Percentiles rank a stretch among this genome's conserved stretches.
These are phyloP conservation scores for Pseudotsuga menziesii DNA, from an alignment of 75 land plant genomes.

Conservation along the genomic window DNA sequence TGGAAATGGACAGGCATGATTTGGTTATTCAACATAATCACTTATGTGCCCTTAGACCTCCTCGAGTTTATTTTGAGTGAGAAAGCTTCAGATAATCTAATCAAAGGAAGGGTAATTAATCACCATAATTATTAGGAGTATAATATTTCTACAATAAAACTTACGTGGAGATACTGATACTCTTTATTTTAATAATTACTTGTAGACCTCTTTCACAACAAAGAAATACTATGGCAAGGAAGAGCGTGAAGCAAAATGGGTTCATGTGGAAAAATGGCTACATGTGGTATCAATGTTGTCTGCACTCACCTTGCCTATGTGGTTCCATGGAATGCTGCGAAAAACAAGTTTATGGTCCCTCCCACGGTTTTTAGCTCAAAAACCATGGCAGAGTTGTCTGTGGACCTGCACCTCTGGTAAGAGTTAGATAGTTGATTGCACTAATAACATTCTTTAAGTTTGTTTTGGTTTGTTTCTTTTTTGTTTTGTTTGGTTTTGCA, in stretches of 20 bases:
- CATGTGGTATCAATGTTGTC: slow-evolving; percentile 91
- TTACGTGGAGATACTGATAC: not conserved
- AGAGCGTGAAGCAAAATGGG: too few species aligned
- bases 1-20: too few species aligned
- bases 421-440: not conserved
- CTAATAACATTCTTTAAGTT: too few species aligned
- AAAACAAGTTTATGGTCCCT: slow-evolving; percentile 98
- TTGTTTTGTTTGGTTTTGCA: too few species aligned
- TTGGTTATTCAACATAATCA: too few species aligned
- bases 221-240: slow-evolving; percentile 67
- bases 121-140: not conserved
- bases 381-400: slow-evolving; percentile 89
- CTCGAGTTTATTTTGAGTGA: slow-evolving; percentile 51
- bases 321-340: slow-evolving; percentile 88
- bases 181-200: not conserved
- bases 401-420: slow-evolving; percentile 96
- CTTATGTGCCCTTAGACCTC: too few species aligned
- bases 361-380: slow-evolving; percentile 98
- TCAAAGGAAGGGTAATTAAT: slow-evolving; percentile 48
- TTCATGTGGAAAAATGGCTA: slow-evolving; percentile 79
- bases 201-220: slow-evolving; percentile 58
- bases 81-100: slow-evolving; percentile 54
- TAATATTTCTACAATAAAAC: not conserved
- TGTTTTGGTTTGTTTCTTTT: too few species aligned
- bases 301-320: slow-evolving; percentile 99